Evolutionary conservation across 1,139 yeast genomes (phyloP).

Genomic region (Saccharomycopsis phalli): DNA sequence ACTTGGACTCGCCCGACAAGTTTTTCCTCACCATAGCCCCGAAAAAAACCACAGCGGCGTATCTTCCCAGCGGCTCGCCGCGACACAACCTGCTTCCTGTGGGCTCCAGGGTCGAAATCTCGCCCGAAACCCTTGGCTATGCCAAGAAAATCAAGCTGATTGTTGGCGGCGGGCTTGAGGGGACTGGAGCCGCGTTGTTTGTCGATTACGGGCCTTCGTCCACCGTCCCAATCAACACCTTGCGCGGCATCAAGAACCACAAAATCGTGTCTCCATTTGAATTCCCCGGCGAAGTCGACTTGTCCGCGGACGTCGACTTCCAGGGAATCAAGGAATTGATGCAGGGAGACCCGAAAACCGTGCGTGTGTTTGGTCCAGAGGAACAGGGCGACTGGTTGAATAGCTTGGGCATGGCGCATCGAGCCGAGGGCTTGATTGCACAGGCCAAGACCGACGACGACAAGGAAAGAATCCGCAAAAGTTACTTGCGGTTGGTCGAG

Average conservation of each 20-base stretch:
- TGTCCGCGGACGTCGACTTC: constrained; percentile 81
- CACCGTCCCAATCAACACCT: constrained; percentile 56
- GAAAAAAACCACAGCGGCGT: constrained; percentile 55
- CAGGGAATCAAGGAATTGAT: constrained; percentile 41
- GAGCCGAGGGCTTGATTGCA: constrained; percentile 48
- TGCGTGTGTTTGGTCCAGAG: constrained; percentile 46
- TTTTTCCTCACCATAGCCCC: constrained; percentile 57
- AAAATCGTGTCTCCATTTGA: constrained; percentile 69
- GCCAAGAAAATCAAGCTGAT: constrained; percentile 38
- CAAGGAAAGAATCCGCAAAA: constrained; percentile 41
- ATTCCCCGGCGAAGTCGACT: constrained; percentile 71
- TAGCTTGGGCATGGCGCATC: constrained; percentile 64
- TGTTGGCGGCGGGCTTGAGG: constrained; percentile 39
- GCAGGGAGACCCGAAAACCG: constrained; percentile 20
- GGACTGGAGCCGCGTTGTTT: constrained; percentile 58
- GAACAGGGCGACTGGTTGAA: constrained; percentile 80
- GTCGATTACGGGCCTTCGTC: constrained; percentile 70
- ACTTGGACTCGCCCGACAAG: constrained; percentile 29
- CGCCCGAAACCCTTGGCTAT: constrained; percentile 62
- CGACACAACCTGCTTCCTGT: constrained; percentile 48
- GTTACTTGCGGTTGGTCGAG: constrained; percentile 59
- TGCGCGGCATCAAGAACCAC: constrained; percentile 69
- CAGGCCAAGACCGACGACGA: constrained; percentile 28
- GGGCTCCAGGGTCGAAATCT: constrained; percentile 59
- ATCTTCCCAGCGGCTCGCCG: constrained; percentile 43